phyloP scores from a whole-genome alignment of 1,139 yeast genomes.

The Kodamaea derodonti region DNA sequence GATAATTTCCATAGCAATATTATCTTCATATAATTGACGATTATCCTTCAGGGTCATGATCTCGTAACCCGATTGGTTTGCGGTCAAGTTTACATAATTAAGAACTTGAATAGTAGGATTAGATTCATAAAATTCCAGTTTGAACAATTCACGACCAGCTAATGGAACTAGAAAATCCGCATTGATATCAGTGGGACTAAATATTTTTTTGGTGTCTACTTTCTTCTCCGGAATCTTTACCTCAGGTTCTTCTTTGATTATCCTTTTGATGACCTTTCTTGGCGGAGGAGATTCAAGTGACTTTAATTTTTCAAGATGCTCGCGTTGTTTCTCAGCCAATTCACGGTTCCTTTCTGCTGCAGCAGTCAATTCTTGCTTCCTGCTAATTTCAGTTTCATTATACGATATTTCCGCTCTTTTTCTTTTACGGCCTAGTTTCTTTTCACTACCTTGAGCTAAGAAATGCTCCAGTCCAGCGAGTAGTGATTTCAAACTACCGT shows the following conservation, averaged over 20 bases:
- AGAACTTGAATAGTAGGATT: conserved; percentile 23
- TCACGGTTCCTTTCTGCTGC: background rate
- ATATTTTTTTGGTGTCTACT: conserved; percentile 8
- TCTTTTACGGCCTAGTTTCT: conserved; percentile 27
- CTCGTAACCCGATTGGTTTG: conserved; percentile 1
- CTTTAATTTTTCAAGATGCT: background rate
- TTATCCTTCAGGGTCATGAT: conserved; percentile 8
- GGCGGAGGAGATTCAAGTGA: background rate
- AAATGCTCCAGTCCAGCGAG: conserved; percentile 23
- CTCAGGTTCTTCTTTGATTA: background rate
- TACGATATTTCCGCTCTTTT: conserved; percentile 24
- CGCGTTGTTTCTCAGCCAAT: background rate
- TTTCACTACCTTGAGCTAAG: conserved; percentile 23
- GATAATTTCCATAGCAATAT: conserved; percentile 30
- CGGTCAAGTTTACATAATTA: conserved; percentile 14
- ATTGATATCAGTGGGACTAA: conserved; percentile 36
- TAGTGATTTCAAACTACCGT: conserved; percentile 1
- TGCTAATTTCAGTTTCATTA: conserved; percentile 7
- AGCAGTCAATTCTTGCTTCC: conserved; percentile 4
- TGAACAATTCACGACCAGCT: conserved; percentile 33
- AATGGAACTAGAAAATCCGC: conserved; percentile 33
- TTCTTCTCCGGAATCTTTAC: background rate
- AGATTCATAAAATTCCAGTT: conserved; percentile 20
- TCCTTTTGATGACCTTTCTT: background rate
- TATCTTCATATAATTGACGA: conserved; percentile 9